phyloP scores from a whole-genome alignment of 306 rosid genomes.

The Clitoria ternatea region DNA sequence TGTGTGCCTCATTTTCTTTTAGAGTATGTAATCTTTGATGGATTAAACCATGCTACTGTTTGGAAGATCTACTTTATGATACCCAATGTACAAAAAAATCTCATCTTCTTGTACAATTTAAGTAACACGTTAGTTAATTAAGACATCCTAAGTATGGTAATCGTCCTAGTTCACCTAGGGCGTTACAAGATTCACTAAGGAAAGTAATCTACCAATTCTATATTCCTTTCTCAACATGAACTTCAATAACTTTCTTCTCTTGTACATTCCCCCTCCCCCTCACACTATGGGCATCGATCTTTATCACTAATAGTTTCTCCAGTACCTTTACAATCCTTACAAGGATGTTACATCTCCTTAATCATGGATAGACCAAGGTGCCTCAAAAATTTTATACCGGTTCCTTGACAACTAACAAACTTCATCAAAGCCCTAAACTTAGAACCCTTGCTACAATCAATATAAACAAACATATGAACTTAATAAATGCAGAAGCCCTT shows the following conservation, averaged over 20 bases:
- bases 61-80: no score
- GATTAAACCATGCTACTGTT: no score
- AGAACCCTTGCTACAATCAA: constrained; percentile 74
- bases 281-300: constrained; percentile 84
- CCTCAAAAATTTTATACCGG: constrained; percentile 90
- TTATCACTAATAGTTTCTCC: constrained; percentile 89
- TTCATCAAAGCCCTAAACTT: constrained; percentile 88
- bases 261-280: constrained; percentile 91
- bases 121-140: no score
- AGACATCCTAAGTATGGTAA: no score
- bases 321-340: constrained; percentile 92
- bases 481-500: no score
- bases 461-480: no score
- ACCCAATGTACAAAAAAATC: no score
- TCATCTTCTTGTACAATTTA: no score
- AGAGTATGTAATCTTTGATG: no score
- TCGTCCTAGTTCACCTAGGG: no score
- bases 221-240: constrained; percentile 92
- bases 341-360: constrained; percentile 96
- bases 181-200: constrained; percentile 97
- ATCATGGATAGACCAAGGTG: constrained; percentile 97
- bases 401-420: constrained; percentile 89
- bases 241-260: constrained; percentile 95
- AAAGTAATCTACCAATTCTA: constrained; percentile 79
- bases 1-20: no score